Percentiles rank a stretch among this genome's conserved stretches.
phyloP scores from a whole-genome alignment of 495 filamentous ascomycete species.

The Xylaria bambusicola region DNA sequence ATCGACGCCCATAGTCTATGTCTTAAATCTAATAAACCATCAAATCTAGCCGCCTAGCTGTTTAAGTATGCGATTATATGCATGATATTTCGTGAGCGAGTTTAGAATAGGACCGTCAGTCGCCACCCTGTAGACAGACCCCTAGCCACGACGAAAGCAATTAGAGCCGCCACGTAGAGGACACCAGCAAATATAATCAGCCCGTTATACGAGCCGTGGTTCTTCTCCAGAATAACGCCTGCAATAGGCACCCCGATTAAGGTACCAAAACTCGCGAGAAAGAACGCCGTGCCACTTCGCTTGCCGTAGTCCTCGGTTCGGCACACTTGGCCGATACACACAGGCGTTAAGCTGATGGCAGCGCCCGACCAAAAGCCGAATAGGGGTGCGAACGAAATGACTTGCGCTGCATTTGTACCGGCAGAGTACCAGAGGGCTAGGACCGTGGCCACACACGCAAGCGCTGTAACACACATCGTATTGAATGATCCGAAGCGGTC shows the following conservation, averaged over 20 bases:
- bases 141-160: conserved; percentile 17
- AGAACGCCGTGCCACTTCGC: conserved; percentile 85
- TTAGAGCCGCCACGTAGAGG: conserved; percentile 10
- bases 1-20: no score
- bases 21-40: no score
- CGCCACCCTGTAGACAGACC: conserved; percentile 6
- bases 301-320: conserved; percentile 82
- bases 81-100: background rate
- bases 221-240: conserved; percentile 63
- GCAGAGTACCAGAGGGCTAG: conserved; percentile 83
- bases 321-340: conserved; percentile 90
- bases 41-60: no score
- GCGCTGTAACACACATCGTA: conserved; percentile 55
- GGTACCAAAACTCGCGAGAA: conserved; percentile 84
- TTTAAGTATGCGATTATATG: background rate
- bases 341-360: conserved; percentile 82
- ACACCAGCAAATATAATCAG: conserved; percentile 58
- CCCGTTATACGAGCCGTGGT: conserved; percentile 53
- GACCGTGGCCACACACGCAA: conserved; percentile 66
- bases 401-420: conserved; percentile 55
- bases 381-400: conserved; percentile 71
- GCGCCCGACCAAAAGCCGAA: conserved; percentile 87
- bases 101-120: conserved; percentile 8
- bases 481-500: conserved; percentile 61
- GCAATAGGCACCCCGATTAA: conserved; percentile 88